Evolutionary conservation across 345 rosid genomes (phyloP), one percentile per base, ranked within the genome.

Genomic region (Geranium brycei): DNA sequence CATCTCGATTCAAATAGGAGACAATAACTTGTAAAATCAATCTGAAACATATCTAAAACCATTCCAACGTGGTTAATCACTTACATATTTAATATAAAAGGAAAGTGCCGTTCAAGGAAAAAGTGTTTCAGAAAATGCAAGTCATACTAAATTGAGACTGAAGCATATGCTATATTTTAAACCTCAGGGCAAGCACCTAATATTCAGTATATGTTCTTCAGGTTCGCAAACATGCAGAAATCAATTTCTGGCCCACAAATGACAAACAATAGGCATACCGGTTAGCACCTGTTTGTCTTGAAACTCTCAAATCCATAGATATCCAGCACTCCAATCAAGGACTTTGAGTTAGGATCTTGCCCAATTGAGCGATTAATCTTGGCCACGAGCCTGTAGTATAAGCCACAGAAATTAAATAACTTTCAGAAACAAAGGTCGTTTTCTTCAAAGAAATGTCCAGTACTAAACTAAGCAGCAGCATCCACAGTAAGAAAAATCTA

Each of bases 291-390:
- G 89, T 93, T 93, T 79, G 96, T 90, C 88, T 93, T 88, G 91
- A 93, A 93, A 87, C 97, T 93, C 85, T 93, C 99, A 73, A 93
- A 93, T 71, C 99, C 99, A 81, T 93, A 93, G 53, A 93, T 93
- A 87, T 93, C 99, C 73, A 93, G 85, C 72, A 93, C 99, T 17
- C 97, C 99, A 59, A 93, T 93, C 66, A 93, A 80, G 79, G 64
- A 82, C 82, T 86, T 90, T 23, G 97, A 90, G 11, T 86, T 75
- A 70, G 91, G 92, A 73, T 93, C 99, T 78, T 93, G 99, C 70
- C 99, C 99, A 68, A 93, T 93, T 57, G 96, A 87, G 76, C 71
- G 84, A 59, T 93, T 93, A 64, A 93, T 93, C 72, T 82, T 93
- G 71, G 90, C 91, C 60, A 93, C 99, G 57, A 93, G 81, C 99